Evolutionary conservation across 495 filamentous ascomycete species (phyloP), one percentile per base, ranked within the genome.

Genomic region (Xylaria bambusicola): DNA sequence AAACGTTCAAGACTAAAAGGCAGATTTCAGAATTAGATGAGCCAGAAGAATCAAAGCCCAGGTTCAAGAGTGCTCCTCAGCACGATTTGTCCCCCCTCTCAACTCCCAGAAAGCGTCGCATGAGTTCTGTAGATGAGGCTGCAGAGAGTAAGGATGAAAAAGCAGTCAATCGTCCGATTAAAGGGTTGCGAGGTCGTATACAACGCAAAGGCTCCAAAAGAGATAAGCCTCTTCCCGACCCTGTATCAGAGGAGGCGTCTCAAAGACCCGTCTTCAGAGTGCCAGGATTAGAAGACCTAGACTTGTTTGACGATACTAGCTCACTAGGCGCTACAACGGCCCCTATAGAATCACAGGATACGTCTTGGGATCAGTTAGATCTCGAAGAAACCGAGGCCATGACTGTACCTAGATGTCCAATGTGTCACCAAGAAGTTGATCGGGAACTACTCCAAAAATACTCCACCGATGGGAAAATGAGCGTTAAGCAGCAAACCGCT

Each of bases 371-470:
- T 57, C 56, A 62, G 27, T 60, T 60, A 56, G 54, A 53, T 38
- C 47, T 56, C 1, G 62, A 71, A 41, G 56, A 61, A 26, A 20
- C 2, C 29, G 31, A 48, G 18, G 46, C 46, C 12, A 55, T 49
- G 21, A 33, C n/a, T 13, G 40, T 36, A 41, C 55, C 66, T 6
- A 68, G 56, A 18, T 92, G 89, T 67, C 88, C 88, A n/a, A 81
- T 89, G 77, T 93, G 89, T 69, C 79, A 81, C 42, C 74, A 82
- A 50, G 66, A 74, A 20, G 86, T 92, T 23, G 83, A 87, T 23
- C 62, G 68, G 10, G 71, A 75, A 0, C 71, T 85, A 4, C 69
- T 87, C 0, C 65, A 79, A 18, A 66, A 70, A 10, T 81, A 85
- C 61, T 74, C 76, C 1, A 53, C 66, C 23, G 68, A 73, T 35